Conservation (phyloP, 331 rosid species). For the Rosa hybrid region DNA sequence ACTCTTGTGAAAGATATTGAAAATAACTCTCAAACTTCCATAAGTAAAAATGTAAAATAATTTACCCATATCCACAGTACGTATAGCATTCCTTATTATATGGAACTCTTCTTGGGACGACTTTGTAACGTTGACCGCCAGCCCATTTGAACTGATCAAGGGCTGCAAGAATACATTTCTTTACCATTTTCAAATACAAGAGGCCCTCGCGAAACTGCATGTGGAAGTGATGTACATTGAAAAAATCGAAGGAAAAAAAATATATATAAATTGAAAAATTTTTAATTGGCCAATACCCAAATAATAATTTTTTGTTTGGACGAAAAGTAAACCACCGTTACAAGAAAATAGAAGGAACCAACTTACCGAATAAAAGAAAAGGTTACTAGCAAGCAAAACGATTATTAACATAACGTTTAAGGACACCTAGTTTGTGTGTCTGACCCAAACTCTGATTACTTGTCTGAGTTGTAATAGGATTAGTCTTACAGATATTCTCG, state of each 20-base stretch:
- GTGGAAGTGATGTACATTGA: not conserved
- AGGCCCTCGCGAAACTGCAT: not conserved
- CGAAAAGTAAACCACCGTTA: no score
- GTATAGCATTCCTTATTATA: not conserved
- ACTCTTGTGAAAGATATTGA: not conserved
- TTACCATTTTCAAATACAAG: not conserved
- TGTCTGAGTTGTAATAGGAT: no score
- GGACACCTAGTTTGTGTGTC: no score
- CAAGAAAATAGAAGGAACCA: no score
- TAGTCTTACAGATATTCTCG: no score
- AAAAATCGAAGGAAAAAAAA: not conserved
- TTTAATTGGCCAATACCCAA: no score
- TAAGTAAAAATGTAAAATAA: not conserved
- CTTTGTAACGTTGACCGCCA: not conserved
- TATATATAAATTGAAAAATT: not conserved
- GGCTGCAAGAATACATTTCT: not conserved
- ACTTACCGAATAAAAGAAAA: no score
- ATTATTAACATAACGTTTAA: no score
- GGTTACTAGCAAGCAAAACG: no score
- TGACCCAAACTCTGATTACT: no score
- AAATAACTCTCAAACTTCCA: not conserved
- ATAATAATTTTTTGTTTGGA: no score
- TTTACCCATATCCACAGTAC: not conserved
- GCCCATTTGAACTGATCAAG: not conserved
- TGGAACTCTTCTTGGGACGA: not conserved